A percentile compares a stretch with the other conserved stretches of the same genome.
These are phyloP conservation scores for Monilinia aucupariae DNA, from an alignment of 2,329 filamentous ascomycete genomes.

Conservation along the genomic window DNA sequence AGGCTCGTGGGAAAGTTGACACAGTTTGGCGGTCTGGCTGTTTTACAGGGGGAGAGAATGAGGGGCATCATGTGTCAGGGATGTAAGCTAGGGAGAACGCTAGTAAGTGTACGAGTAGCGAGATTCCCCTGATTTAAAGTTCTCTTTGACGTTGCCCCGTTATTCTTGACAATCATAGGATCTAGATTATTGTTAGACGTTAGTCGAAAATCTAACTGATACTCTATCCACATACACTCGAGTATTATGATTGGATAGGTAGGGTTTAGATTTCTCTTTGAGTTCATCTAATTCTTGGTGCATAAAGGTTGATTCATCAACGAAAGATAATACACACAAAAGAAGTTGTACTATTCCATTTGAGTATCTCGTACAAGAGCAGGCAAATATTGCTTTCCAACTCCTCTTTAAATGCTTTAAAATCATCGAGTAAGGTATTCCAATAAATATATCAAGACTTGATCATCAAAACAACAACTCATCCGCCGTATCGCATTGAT, in stretches of 20 bases:
- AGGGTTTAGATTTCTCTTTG: not conserved
- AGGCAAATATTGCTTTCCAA: conserved; percentile 14
- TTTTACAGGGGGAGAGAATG: not conserved
- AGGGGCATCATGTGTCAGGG: conserved; percentile 1
- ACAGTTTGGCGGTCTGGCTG: conserved; percentile 10
- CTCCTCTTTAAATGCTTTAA: conserved; percentile 23
- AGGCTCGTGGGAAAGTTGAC: not conserved
- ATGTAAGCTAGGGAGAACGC: not conserved
- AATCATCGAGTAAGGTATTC: not conserved
- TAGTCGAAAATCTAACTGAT: too few species aligned
- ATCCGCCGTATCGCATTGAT: not conserved
- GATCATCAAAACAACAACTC: not conserved
- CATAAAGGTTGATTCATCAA: too few species aligned
- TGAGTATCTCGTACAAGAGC: not conserved
- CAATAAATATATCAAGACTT: not conserved
- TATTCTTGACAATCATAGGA: not conserved
- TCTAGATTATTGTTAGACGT: not conserved
- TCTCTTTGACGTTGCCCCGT: too few species aligned
- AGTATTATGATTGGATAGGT: too few species aligned
- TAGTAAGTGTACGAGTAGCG: not conserved
- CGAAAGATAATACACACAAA: not conserved
- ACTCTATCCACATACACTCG: too few species aligned
- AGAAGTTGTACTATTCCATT: not conserved
- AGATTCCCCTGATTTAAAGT: not conserved
- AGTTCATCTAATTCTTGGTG: not conserved